Evolutionary conservation across 1,284 basidiomycete genomes (phyloP).

Genomic region (Amylostereum areolatum): DNA sequence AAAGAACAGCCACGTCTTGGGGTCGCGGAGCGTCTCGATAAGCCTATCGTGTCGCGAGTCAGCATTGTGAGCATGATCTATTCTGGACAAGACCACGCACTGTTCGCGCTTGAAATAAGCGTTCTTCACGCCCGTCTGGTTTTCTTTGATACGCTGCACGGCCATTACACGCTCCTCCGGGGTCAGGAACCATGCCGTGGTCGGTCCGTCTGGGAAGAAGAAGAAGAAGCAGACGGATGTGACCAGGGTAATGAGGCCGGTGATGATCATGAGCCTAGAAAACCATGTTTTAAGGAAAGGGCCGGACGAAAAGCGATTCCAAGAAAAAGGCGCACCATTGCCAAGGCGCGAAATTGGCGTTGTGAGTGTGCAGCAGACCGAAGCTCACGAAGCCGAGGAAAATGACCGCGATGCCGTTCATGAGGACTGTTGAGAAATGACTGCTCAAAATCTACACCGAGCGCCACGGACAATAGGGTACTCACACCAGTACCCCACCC

Average conservation of each 20-base stretch:
- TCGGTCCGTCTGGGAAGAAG: slow-evolving; percentile 66
- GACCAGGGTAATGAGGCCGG: slow-evolving; percentile 54
- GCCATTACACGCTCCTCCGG: slow-evolving; percentile 54
- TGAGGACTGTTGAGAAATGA: slow-evolving; percentile 9
- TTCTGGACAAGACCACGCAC: slow-evolving; percentile 25
- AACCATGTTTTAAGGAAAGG: not conserved
- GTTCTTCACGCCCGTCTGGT: slow-evolving; percentile 35
- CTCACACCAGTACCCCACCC: slow-evolving; percentile 77
- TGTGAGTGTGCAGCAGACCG: slow-evolving; percentile 57
- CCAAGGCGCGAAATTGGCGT: slow-evolving; percentile 53
- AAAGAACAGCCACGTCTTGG: slow-evolving; percentile 69
- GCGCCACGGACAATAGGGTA: slow-evolving; percentile 7
- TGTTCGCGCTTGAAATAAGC: slow-evolving; percentile 33
- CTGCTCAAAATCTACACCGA: not conserved
- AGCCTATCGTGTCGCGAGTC: slow-evolving; percentile 32
- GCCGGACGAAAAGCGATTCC: not conserved
- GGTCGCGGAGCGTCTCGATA: slow-evolving; percentile 60
- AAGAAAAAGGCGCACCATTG: slow-evolving; percentile 42
- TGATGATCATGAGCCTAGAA: slow-evolving; percentile 69
- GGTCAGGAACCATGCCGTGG: slow-evolving; percentile 67
- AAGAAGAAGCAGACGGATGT: slow-evolving; percentile 54
- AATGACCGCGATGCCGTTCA: slow-evolving; percentile 28
- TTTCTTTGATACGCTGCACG: slow-evolving; percentile 60
- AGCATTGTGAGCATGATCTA: not conserved
- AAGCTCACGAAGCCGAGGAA: slow-evolving; percentile 69